Conservation (phyloP, 306 rosid genomes). For the Vicia sativa region DNA sequence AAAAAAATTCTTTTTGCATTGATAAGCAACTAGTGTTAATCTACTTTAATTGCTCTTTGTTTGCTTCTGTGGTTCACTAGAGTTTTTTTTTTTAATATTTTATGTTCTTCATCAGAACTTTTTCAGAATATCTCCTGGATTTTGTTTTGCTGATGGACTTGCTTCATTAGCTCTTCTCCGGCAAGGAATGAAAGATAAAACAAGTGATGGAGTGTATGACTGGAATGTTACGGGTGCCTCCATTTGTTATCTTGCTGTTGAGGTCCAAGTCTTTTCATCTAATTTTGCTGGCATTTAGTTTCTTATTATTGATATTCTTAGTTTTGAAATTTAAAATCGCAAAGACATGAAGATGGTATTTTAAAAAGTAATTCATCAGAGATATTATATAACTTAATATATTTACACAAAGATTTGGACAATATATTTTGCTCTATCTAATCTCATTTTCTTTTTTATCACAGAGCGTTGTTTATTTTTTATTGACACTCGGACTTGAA, state of each 20-base stretch:
- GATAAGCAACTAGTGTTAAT: constrained; percentile 15
- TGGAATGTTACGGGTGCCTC: constrained; percentile 98
- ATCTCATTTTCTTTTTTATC: constrained; percentile 39
- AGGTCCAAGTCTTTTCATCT: constrained; percentile 52
- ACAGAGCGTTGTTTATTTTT: constrained; percentile 79
- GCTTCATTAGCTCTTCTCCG: constrained; percentile 95
- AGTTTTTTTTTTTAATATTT: constrained; percentile 32
- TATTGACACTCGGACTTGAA: constrained; percentile 80
- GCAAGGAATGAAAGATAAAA: constrained; percentile 93
- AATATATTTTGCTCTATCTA: constrained; percentile 37
- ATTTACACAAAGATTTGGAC: neutral
- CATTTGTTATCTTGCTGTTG: constrained; percentile 84
- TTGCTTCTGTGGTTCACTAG: constrained; percentile 19
- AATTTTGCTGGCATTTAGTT: constrained; percentile 29
- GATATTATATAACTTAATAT: constrained; percentile 1
- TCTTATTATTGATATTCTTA: constrained; percentile 30
- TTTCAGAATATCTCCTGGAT: constrained; percentile 95
- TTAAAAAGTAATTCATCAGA: constrained; percentile 10
- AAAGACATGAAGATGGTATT: neutral
- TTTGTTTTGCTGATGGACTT: constrained; percentile 98
- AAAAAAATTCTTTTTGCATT: constrained; percentile 17
- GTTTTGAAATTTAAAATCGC: constrained; percentile 33
- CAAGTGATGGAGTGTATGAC: constrained; percentile 75
- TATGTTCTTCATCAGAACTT: constrained; percentile 66
- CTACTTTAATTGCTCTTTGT: constrained; percentile 25